A percentile compares a stretch with the other conserved stretches of the same genome.
Evolutionary conservation across 1,284 basidiomycete genomes (phyloP).

Genomic region (Ustilago tritici): DNA sequence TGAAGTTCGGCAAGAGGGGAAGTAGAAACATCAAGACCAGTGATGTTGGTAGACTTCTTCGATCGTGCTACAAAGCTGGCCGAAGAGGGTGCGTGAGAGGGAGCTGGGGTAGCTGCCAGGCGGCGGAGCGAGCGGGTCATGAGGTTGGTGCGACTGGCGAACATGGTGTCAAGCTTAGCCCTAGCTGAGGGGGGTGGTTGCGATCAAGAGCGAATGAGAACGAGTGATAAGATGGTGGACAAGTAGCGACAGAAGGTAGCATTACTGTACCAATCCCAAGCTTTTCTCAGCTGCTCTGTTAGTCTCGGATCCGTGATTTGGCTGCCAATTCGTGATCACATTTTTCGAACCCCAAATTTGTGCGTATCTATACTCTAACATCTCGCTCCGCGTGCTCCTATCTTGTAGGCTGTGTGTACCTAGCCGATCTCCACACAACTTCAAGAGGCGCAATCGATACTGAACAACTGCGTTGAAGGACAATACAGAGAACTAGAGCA

Average conservation of each 20-base stretch:
- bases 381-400: background rate
- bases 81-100: conserved; percentile 25
- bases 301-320: conserved; percentile 4
- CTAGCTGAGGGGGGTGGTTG: background rate
- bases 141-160: conserved; percentile 16
- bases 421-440: background rate
- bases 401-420: background rate
- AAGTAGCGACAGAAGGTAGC: background rate
- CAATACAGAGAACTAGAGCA: background rate
- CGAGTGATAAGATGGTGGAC: conserved; percentile 6
- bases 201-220: background rate
- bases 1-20: conserved; percentile 83
- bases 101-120: conserved; percentile 32
- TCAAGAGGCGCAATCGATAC: background rate
- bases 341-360: background rate
- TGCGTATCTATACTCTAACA: background rate
- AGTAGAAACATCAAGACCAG: conserved; percentile 75
- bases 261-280: conserved; percentile 10
- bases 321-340: background rate
- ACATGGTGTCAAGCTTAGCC: conserved; percentile 18
- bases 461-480: background rate
- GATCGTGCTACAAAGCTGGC: conserved; percentile 27
- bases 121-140: conserved; percentile 8
- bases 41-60: conserved; percentile 79
- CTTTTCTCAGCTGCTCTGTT: background rate